Evolutionary conservation across 2,329 filamentous ascomycete genomes (phyloP).

Genomic region (Monilinia polystroma): DNA sequence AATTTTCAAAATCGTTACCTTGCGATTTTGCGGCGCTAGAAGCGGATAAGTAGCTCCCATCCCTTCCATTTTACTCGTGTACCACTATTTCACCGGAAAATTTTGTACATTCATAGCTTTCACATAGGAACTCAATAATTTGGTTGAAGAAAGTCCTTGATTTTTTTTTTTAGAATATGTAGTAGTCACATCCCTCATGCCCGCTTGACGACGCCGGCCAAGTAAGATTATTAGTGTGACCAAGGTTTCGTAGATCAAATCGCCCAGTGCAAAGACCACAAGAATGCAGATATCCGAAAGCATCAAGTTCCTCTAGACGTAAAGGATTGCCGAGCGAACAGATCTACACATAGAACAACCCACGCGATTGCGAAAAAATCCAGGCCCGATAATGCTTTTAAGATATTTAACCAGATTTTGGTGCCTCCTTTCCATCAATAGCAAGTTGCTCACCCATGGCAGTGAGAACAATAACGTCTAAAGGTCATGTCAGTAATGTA

Average conservation of each 20-base stretch:
- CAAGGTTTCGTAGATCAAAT: conserved; percentile 47
- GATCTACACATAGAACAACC: conserved; percentile 34
- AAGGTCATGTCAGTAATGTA: conserved; percentile 19
- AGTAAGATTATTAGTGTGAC: conserved; percentile 42
- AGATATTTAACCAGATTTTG: conserved; percentile 43
- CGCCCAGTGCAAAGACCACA: conserved; percentile 46
- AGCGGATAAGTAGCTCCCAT: neutral
- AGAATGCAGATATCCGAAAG: conserved; percentile 42
- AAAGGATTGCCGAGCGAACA: conserved; percentile 26
- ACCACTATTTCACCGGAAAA: neutral
- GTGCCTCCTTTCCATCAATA: conserved; percentile 93
- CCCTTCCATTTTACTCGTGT: neutral
- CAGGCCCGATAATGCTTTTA: conserved; percentile 23
- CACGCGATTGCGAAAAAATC: conserved; percentile 34
- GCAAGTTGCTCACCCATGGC: conserved; percentile 94
- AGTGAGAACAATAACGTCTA: conserved; percentile 88
- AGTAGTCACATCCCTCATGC: conserved; percentile 36
- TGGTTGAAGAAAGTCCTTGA: conserved; percentile 30
- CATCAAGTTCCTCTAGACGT: conserved; percentile 34
- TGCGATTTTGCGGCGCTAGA: conserved; percentile 4
- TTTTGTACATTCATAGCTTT: neutral
- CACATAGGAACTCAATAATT: neutral
- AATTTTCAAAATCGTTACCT: conserved; percentile 1
- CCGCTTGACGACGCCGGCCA: conserved; percentile 42
- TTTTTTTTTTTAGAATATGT: conserved; percentile 39